phyloP scores from a whole-genome alignment of 2,329 filamentous ascomycete species.

The Sporothrix pallida region DNA sequence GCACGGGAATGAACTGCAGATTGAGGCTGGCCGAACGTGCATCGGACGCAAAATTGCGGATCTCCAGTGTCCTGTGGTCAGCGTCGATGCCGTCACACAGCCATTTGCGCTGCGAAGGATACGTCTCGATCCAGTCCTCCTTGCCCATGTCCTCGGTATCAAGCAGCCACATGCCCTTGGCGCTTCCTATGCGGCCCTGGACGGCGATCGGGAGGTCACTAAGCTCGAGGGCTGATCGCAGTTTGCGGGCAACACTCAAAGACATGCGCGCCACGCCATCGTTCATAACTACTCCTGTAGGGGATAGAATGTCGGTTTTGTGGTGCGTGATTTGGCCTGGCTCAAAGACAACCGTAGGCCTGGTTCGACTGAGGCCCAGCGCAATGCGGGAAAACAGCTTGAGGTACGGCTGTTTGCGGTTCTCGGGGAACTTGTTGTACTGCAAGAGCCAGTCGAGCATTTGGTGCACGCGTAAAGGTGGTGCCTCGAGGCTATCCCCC shows the following conservation, averaged over 20 bases:
- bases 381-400: slow-evolving; percentile 66
- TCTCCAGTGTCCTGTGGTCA: slow-evolving; percentile 68
- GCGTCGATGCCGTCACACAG: slow-evolving; percentile 54
- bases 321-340: slow-evolving; percentile 53
- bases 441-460: slow-evolving; percentile 62
- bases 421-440: slow-evolving; percentile 46
- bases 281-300: slow-evolving; percentile 60
- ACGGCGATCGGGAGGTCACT: slow-evolving; percentile 65
- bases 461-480: slow-evolving; percentile 41
- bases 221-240: slow-evolving; percentile 59
- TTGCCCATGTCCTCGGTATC: slow-evolving; percentile 56
- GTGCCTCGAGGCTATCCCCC: no score
- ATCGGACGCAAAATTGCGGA: slow-evolving; percentile 56
- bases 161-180: slow-evolving; percentile 77
- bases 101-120: slow-evolving; percentile 73
- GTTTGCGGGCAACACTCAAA: slow-evolving; percentile 57
- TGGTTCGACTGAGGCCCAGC: slow-evolving; percentile 59
- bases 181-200: slow-evolving; percentile 73
- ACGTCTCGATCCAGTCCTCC: slow-evolving; percentile 69
- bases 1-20: slow-evolving; percentile 70
- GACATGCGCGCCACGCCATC: slow-evolving; percentile 73
- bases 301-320: slow-evolving; percentile 49
- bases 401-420: slow-evolving; percentile 53
- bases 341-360: slow-evolving; percentile 54
- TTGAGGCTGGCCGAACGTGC: slow-evolving; percentile 65